These are phyloP conservation scores for Hymenoscyphus fructigenus DNA, from an alignment of 2,329 filamentous ascomycete species.

Conservation along the genomic window DNA sequence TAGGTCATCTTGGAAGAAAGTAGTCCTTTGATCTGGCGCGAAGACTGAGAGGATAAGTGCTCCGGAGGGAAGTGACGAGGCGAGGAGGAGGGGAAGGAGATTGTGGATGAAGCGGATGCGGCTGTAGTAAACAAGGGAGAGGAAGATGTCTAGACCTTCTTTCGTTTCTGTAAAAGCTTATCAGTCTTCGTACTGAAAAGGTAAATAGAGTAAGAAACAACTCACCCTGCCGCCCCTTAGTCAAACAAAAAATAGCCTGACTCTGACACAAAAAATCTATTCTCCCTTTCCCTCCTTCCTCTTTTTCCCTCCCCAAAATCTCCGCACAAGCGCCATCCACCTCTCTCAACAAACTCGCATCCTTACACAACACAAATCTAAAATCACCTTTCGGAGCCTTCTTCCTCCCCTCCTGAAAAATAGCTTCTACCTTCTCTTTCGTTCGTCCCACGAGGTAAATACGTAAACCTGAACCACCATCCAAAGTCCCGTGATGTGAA, in stretches of 20 bases:
- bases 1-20: too few relatives aligned
- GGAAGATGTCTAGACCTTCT: slow-evolving; percentile 34
- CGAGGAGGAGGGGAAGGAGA: slow-evolving; percentile 31
- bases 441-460: too few relatives aligned
- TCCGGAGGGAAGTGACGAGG: slow-evolving; percentile 6
- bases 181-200: background rate
- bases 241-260: background rate
- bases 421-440: too few relatives aligned
- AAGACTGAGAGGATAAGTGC: background rate
- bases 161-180: slow-evolving; percentile 26
- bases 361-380: background rate
- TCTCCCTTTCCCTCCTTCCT: background rate
- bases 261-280: background rate
- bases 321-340: background rate
- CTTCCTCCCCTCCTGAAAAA: too few relatives aligned
- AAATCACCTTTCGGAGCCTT: too few relatives aligned
- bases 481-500: too few relatives aligned
- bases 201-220: background rate
- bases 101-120: slow-evolving; percentile 33
- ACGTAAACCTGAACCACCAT: too few relatives aligned
- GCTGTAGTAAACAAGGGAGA: slow-evolving; percentile 35
- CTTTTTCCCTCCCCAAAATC: background rate
- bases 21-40: too few relatives aligned
- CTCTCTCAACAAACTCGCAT: background rate
- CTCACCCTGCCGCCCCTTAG: background rate